A percentile compares a stretch with the other conserved stretches of the same genome.
Conservation (phyloP, 2,329 filamentous ascomycete species). For the Talaromyces marneffei region DNA sequence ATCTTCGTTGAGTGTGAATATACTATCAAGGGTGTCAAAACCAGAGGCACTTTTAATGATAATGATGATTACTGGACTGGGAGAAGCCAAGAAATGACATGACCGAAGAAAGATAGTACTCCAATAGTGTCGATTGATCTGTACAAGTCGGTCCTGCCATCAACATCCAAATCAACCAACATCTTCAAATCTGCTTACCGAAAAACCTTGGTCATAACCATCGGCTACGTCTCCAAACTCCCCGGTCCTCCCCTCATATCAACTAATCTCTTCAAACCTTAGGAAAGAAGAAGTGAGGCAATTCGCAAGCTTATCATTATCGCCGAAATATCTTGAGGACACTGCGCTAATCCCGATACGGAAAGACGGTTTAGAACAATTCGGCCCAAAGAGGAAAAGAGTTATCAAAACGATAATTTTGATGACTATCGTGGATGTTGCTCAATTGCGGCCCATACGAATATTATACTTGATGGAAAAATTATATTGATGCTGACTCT, state of each 20-base stretch:
- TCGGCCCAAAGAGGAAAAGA: conserved; percentile 2
- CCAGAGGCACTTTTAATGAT: background rate
- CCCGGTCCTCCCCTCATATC: conserved; percentile 6
- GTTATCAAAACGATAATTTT: no score
- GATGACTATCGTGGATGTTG: background rate
- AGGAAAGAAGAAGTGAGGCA: background rate
- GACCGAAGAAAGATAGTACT: conserved; percentile 7
- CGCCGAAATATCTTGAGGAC: background rate
- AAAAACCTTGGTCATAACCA: conserved; percentile 9
- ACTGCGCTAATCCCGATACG: background rate
- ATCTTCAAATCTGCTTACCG: background rate
- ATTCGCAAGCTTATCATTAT: background rate
- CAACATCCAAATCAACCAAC: background rate
- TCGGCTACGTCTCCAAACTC: conserved; percentile 8
- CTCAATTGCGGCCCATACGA: background rate
- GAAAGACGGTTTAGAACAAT: background rate
- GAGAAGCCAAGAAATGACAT: background rate
- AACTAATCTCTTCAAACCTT: conserved; percentile 4
- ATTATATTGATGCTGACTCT: background rate
- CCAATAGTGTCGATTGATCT: conserved; percentile 2
- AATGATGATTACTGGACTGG: background rate
- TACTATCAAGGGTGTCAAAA: background rate
- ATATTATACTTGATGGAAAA: background rate
- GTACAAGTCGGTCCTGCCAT: conserved; percentile 1
- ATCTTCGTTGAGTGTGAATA: background rate